Evolutionary conservation across 2,329 filamentous ascomycete species (phyloP), one percentile per base, ranked within the genome.

Genomic region (Chrysoporthe puriensis): DNA sequence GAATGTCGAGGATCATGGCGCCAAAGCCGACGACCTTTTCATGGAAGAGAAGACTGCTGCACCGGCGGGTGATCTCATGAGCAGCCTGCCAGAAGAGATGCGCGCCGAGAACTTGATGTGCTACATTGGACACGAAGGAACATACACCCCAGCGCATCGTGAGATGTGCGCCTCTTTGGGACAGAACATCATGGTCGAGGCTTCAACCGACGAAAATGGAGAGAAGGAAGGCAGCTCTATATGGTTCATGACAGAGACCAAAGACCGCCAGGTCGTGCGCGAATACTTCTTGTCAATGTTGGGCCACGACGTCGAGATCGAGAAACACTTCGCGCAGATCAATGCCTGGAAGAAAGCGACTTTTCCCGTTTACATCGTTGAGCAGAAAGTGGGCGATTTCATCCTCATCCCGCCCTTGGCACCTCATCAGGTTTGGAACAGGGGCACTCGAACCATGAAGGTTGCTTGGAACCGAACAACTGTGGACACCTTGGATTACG

Each of bases 221-320:
- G 92, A 96, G 75, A 92, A 89, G 71, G 87, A 91, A 1, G 96
- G 96, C 1, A 97, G 92, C 65, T 97, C 96, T 0, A 88, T 99
- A 48, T 99, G 96, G 96, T 97, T 98, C 76, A 98, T 99, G 96
- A 98, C 96, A 0, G 94, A 97, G 77, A 94, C 90, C 46, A 96
- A 96, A 74, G 96, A 99, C 74, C 90, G 96, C 1, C 90, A 94
- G 70, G 85, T 95, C 4, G 94, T 98, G 2, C 90, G 94, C 0
- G 95, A 98, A 75, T 98, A 97, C 77, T 99, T 96, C 82, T 82
- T 96, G 61, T 97, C 94, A 1, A 92, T 93, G 78, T 85, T 99
- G 5, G 96, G 96, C 1, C 96, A 99, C 75, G 95, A 99, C 73
- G 94, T 98, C 69, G 95, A 98, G 75, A 93, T 98, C 21, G 96